Percentiles rank a stretch among this genome's conserved stretches.
Evolutionary conservation across 2,329 filamentous ascomycete genomes (phyloP).

Genomic region (Epichloe sp.): DNA sequence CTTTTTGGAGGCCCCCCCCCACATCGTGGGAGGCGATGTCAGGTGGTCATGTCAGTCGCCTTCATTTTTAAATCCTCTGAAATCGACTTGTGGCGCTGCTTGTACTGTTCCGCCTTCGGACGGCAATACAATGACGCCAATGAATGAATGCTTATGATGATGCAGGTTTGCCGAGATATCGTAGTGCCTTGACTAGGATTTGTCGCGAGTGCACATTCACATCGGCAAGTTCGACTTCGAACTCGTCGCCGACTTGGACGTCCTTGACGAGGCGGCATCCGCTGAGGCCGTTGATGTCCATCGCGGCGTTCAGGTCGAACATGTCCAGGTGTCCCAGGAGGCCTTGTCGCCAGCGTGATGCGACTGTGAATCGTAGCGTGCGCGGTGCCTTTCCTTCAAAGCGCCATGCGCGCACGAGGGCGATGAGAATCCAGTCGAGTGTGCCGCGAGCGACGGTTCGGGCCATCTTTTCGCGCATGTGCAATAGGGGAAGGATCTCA

Average conservation of each 20-base stretch:
- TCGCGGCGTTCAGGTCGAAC: constrained; percentile 31
- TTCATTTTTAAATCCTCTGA: background rate
- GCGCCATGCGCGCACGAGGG: constrained; percentile 46
- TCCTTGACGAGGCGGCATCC: constrained; percentile 26
- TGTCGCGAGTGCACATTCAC: constrained; percentile 35
- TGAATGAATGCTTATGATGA: background rate
- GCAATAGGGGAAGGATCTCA: constrained; percentile 34
- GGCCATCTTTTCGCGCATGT: constrained; percentile 39
- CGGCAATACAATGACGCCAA: background rate
- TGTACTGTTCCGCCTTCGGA: background rate
- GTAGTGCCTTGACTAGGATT: constrained; percentile 33
- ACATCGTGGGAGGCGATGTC: background rate
- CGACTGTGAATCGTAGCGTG: constrained; percentile 35
- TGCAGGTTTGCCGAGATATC: constrained; percentile 11
- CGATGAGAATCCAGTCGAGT: constrained; percentile 44
- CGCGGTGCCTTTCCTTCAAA: constrained; percentile 36
- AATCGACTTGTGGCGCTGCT: background rate
- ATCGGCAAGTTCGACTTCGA: constrained; percentile 41
- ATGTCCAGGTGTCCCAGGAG: constrained; percentile 34
- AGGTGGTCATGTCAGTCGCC: background rate
- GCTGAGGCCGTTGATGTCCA: constrained; percentile 27
- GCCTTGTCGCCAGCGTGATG: constrained; percentile 20
- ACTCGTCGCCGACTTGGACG: constrained; percentile 36
- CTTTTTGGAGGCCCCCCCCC: too few relatives aligned
- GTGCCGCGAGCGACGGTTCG: constrained; percentile 30